A percentile compares a stretch with the other conserved stretches of the same genome.
phyloP scores from a whole-genome alignment of 345 rosid genomes.

The Laguncularia racemosa region DNA sequence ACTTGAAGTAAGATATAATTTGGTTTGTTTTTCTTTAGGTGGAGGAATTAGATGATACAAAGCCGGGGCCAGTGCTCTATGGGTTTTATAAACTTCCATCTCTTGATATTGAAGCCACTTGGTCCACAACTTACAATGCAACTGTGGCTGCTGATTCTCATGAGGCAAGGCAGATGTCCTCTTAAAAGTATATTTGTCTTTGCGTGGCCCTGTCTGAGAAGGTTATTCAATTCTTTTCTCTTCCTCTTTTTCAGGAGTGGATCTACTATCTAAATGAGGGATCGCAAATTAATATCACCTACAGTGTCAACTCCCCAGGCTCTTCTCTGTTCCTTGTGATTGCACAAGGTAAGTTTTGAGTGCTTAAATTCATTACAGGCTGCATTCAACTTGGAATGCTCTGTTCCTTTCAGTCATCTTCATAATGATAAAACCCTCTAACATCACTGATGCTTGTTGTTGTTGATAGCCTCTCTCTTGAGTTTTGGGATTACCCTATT shows the following conservation, averaged over 20 bases:
- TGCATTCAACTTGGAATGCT: background rate
- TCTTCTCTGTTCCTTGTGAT: constrained; percentile 66
- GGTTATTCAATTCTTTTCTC: background rate
- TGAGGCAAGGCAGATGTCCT: constrained; percentile 41
- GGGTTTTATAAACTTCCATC: constrained; percentile 63
- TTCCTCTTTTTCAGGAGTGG: constrained; percentile 53
- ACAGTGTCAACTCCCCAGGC: constrained; percentile 40
- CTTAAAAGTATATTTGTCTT: background rate
- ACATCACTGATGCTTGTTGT: background rate
- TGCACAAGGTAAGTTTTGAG: constrained; percentile 62
- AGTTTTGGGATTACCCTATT: too few species aligned
- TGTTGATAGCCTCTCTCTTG: too few species aligned
- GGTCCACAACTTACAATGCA: constrained; percentile 42
- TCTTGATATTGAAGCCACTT: constrained; percentile 50
- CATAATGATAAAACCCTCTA: background rate
- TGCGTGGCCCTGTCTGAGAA: background rate
- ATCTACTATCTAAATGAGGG: constrained; percentile 65
- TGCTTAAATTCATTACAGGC: background rate
- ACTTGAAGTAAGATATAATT: constrained; percentile 1
- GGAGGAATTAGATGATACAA: constrained; percentile 45
- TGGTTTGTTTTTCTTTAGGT: constrained; percentile 36
- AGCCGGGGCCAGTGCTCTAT: constrained; percentile 42
- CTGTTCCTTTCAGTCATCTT: background rate
- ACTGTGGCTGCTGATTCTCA: constrained; percentile 64
- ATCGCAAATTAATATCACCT: constrained; percentile 66